Evolutionary conservation across 805 yeast species (phyloP), one percentile per base, ranked within the genome.

Genomic region (Wickerhamomyces mucosus): DNA sequence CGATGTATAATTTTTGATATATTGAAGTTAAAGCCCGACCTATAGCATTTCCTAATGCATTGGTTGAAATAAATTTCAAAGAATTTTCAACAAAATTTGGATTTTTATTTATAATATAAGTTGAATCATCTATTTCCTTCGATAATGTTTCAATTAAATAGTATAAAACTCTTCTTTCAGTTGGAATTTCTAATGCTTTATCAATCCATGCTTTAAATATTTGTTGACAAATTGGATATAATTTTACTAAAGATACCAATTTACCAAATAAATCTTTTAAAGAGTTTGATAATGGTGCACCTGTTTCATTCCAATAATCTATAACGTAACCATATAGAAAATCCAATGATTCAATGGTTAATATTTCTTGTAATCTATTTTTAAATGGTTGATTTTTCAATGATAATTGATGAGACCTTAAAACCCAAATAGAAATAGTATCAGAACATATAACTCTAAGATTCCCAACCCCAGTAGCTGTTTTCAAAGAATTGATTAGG

Each of bases 271-370:
- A 46, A 20, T 74, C 81, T 33, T 63, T 68, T 32, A 83, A 51
- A 0, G 94, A 77, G 46, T 79, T 82, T 6, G 78, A 73, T 18
- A 82, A 51, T 0, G 94, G 76, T 3, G 81, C 73, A 5, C 79
- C 76, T 2, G 82, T 69, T 31, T 77, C 82, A 32, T 72, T 73
- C 75, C 86, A 76, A 49, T 70, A 75, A 41, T 76, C 86, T 23
- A 78, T 55, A 11, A 79, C 65, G 49, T 69, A 79, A 16, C 60
- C 59, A 44, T 72, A 71, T 2, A 75, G 33, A 18, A 53, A 49
- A 27, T 40, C 41, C 6, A 64, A 43, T 11, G 38, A 33, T 4
- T 26, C 37, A 15, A 33, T 35, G 7, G 48, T 33, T 8, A 54
- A 27, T 13, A 46, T 29, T 1, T 36, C 35, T 15, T 27, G 29